These are phyloP conservation scores for Saitozyma podzolica DNA, from an alignment of 768 basidiomycete genomes.

Conservation along the genomic window DNA sequence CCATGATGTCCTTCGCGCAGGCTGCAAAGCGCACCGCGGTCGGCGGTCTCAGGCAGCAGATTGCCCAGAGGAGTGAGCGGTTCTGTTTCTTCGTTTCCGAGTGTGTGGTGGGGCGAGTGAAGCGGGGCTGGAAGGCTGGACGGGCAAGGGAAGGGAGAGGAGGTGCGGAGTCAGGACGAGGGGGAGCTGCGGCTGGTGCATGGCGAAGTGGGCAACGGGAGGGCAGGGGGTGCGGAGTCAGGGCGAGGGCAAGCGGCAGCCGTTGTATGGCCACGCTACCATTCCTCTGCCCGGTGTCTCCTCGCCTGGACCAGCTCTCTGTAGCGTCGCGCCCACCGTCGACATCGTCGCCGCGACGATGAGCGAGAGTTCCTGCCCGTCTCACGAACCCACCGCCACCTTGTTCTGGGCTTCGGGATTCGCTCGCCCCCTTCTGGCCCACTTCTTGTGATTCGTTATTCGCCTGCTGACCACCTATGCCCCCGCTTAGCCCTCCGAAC, in stretches of 20 bases:
- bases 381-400: too few species aligned
- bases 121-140: too few species aligned
- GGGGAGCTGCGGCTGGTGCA: too few species aligned
- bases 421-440: background rate
- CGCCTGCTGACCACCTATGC: conserved; percentile 5
- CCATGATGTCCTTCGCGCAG: conserved; percentile 46
- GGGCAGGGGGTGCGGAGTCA: too few species aligned
- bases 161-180: too few species aligned
- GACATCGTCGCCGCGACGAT: background rate
- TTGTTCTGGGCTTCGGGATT: too few species aligned
- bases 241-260: too few species aligned
- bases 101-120: background rate
- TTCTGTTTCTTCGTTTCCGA: background rate
- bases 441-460: background rate
- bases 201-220: too few species aligned
- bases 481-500: conserved; percentile 68
- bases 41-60: conserved; percentile 33
- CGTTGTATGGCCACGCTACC: too few species aligned
- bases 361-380: background rate
- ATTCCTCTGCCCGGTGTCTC: too few species aligned
- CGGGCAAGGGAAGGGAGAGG: too few species aligned
- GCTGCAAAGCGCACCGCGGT: conserved; percentile 38
- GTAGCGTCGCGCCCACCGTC: background rate
- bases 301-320: background rate
- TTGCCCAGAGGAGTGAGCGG: conserved; percentile 27